Conservation (phyloP, 169 alveolate genomes). For the Plasmodium yoelii region DNA sequence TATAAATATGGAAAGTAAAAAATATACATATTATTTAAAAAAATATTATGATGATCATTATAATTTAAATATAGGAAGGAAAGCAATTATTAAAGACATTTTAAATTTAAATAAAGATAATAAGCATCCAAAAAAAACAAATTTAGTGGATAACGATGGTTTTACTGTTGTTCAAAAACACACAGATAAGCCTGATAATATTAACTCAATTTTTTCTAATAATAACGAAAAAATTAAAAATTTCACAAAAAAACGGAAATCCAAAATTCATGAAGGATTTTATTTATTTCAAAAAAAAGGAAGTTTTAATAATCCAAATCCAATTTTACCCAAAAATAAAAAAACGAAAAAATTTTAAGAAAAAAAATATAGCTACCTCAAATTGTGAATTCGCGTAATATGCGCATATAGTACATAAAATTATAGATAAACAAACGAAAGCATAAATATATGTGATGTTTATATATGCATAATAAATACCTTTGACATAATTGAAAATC, state of each 20-base stretch:
- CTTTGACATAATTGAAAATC: too few species aligned
- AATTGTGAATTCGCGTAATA: too few species aligned
- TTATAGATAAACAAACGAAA: too few species aligned
- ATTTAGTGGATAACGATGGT: slow-evolving; percentile 48
- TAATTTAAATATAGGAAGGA: slow-evolving; percentile 45
- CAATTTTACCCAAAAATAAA: slow-evolving; percentile 16
- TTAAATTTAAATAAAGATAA: slow-evolving; percentile 44
- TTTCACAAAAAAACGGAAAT: slow-evolving; percentile 51
- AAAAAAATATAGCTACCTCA: slow-evolving; percentile 1
- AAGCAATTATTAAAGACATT: slow-evolving; percentile 57
- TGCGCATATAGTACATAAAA: too few species aligned
- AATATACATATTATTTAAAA: slow-evolving; percentile 23
- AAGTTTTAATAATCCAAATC: slow-evolving; percentile 6
- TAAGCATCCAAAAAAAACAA: slow-evolving; percentile 15
- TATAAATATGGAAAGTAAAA: slow-evolving; percentile 42
- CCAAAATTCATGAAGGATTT: slow-evolving; percentile 61
- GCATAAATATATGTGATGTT: too few species aligned
- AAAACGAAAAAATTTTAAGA: background rate
- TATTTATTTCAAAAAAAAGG: slow-evolving; percentile 62
- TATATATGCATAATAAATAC: too few species aligned
- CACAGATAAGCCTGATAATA: slow-evolving; percentile 40
- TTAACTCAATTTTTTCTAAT: slow-evolving; percentile 44
- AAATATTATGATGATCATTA: slow-evolving; percentile 49
- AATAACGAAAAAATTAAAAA: slow-evolving; percentile 23
- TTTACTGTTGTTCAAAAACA: slow-evolving; percentile 63